Percentiles rank a stretch among this genome's conserved stretches.
Conservation (phyloP, 495 filamentous ascomycete species). For the Chaetomium fimeti region DNA sequence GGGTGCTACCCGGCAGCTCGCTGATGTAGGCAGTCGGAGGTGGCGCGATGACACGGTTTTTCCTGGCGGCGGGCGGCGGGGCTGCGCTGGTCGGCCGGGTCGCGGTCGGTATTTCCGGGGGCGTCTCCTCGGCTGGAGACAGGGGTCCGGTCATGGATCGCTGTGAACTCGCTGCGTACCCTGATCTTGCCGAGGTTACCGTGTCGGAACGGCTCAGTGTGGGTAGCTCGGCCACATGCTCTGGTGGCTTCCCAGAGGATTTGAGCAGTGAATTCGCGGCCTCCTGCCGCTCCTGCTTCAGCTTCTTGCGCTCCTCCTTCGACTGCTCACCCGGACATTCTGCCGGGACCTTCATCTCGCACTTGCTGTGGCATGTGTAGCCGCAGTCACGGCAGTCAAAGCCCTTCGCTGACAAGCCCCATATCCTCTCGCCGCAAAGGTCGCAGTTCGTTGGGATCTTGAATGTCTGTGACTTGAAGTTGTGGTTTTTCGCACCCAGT, state of each 20-base stretch:
- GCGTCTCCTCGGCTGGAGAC: conserved; percentile 47
- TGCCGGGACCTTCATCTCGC: conserved; percentile 96
- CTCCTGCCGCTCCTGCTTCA: conserved; percentile 79
- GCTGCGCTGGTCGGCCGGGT: conserved; percentile 33
- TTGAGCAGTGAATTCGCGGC: conserved; percentile 62
- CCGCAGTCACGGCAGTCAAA: conserved; percentile 94
- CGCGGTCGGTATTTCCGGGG: conserved; percentile 37
- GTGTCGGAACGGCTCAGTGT: conserved; percentile 78
- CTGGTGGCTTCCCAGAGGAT: conserved; percentile 35
- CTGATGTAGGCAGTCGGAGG: conserved; percentile 78
- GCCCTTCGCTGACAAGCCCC: conserved; percentile 93
- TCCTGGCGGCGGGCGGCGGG: conserved; percentile 42
- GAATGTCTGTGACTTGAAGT: conserved; percentile 95
- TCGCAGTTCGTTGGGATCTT: conserved; percentile 99
- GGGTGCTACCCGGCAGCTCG: conserved; percentile 54
- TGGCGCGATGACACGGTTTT: conserved; percentile 77
- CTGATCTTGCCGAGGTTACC: conserved; percentile 88
- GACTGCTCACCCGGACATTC: conserved; percentile 90
- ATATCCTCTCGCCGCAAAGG: conserved; percentile 91
- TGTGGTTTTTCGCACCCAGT: conserved; percentile 85
- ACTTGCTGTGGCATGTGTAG: conserved; percentile 97
- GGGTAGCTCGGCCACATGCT: conserved; percentile 51
- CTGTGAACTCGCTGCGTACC: conserved; percentile 76
- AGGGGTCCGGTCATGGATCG: conserved; percentile 65
- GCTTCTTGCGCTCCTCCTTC: conserved; percentile 91